phyloP scores from a whole-genome alignment of 805 yeast species.

The Metschnikowia gruessii region DNA sequence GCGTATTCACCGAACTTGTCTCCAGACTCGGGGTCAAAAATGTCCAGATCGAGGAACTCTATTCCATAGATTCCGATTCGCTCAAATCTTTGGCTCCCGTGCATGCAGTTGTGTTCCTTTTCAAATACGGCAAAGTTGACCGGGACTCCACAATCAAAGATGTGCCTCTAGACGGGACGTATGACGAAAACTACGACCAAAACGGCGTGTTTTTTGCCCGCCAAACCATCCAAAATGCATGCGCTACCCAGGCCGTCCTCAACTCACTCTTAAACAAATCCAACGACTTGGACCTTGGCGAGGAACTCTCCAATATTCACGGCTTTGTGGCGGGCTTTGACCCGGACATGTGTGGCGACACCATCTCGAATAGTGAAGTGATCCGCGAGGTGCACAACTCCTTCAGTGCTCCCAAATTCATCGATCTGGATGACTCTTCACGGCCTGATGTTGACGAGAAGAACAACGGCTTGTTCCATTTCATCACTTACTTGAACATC shows the following conservation, averaged over 20 bases:
- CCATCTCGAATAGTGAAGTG: constrained; percentile 55
- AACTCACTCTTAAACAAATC: constrained; percentile 49
- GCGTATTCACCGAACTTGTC: constrained; percentile 62
- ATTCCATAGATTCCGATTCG: constrained; percentile 47
- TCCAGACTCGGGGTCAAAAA: constrained; percentile 51
- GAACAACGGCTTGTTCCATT: constrained; percentile 57
- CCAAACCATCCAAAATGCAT: constrained; percentile 65
- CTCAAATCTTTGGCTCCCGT: constrained; percentile 39
- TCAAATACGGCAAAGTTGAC: constrained; percentile 52
- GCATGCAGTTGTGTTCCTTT: constrained; percentile 60
- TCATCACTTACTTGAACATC: constrained; percentile 50
- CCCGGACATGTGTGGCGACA: constrained; percentile 56
- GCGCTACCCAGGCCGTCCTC: constrained; percentile 72
- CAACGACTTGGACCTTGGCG: constrained; percentile 44
- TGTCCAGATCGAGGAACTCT: constrained; percentile 57
- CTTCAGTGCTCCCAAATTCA: constrained; percentile 52
- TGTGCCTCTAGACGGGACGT: constrained; percentile 44
- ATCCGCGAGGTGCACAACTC: constrained; percentile 60
- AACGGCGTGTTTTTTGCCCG: constrained; percentile 55
- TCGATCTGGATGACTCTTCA: constrained; percentile 42
- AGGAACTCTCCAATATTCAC: constrained; percentile 45
- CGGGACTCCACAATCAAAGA: constrained; percentile 28
- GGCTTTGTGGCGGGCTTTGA: constrained; percentile 53
- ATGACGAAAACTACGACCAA: constrained; percentile 32
- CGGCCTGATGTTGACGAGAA: constrained; percentile 30